Percentiles rank a stretch among this genome's conserved stretches.
phyloP scores from a whole-genome alignment of 139 green algal genomes.

The Micractinium sp. region DNA sequence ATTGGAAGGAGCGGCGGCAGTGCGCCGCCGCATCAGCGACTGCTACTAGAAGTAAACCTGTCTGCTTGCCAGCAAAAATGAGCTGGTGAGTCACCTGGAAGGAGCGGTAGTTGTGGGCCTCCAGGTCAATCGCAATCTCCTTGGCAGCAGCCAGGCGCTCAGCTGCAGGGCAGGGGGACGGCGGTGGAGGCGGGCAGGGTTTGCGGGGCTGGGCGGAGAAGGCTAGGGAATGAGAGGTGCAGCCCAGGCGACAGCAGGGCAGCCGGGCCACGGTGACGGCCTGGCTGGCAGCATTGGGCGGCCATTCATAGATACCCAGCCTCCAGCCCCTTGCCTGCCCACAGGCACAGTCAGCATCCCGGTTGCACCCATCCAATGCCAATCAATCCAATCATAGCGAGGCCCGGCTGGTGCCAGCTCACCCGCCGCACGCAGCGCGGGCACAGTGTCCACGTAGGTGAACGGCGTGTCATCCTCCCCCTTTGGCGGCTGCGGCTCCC shows the following conservation, averaged over 20 bases:
- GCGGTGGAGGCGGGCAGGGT: background rate
- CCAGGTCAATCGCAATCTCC: constrained; percentile 90
- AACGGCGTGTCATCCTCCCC: constrained; percentile 38
- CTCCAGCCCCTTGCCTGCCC: background rate
- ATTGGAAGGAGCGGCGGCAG: too few relatives aligned
- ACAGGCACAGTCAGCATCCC: background rate
- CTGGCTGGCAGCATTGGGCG: background rate
- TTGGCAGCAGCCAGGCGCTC: constrained; percentile 44
- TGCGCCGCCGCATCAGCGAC: too few relatives aligned
- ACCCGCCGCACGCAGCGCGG: constrained; percentile 15
- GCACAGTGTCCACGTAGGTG: constrained; percentile 41
- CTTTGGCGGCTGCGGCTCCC: constrained; percentile 20
- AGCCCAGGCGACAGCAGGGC: background rate
- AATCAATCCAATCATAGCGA: background rate
- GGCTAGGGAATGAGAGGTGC: background rate
- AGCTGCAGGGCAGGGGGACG: background rate
- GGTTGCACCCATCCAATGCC: background rate
- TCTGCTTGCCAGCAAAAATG: too few relatives aligned
- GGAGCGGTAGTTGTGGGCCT: constrained; percentile 84
- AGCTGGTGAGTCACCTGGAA: constrained; percentile 51
- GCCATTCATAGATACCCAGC: background rate
- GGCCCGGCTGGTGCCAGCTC: background rate
- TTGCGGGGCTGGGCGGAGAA: background rate
- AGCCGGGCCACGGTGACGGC: background rate
- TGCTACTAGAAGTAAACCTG: too few relatives aligned